Evolutionary conservation across 1,284 basidiomycete species (phyloP), one percentile per base, ranked within the genome.

Genomic region (Sutorius eximius): DNA sequence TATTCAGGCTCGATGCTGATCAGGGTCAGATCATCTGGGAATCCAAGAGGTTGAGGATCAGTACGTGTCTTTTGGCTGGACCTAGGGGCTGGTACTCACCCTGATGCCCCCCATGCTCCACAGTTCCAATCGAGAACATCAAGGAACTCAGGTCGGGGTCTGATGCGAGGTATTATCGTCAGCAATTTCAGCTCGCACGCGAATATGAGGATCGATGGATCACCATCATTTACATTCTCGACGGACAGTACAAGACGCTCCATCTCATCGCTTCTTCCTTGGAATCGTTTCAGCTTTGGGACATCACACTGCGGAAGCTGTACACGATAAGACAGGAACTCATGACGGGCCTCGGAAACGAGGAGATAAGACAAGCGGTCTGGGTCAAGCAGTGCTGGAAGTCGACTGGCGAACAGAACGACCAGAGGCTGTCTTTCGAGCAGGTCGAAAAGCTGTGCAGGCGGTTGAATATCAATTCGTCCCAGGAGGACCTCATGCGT

Each of bases 341-440:
- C 40, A 88, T 88, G 86, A 81, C 75, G 20, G 86, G 85, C 0
- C 73, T 85, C 15, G 85, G 83, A 15, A 82, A 85, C 59, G 70
- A 78, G 42, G 83, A 86, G 58, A 77, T 86, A 65, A 77, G 89
- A 2, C 81, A 91, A 66, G 78, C 81, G 0, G 74, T 93, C 9
- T 95, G 91, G 91, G 84, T 92, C 71, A 85, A 83, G 56, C 88
- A 89, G 62, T 88, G 89, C 65, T 95, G 91, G 91, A 88, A 84
- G 60, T 82, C 79, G 32, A 84, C 85, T 0, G 87, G 88, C 60
- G 76, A 79, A 48, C 75, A 80, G 55, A 74, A 77, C 18, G 86
- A 90, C 68, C 80, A 87, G 64, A 82, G 79, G 56, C 73, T 95
- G 5, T 79, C 80, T 29, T 87, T 93, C 53, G 82, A 82, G 13